These are phyloP conservation scores for Phaeophleospora eucalypticola DNA, from an alignment of 2,329 filamentous ascomycete species.

Conservation along the genomic window DNA sequence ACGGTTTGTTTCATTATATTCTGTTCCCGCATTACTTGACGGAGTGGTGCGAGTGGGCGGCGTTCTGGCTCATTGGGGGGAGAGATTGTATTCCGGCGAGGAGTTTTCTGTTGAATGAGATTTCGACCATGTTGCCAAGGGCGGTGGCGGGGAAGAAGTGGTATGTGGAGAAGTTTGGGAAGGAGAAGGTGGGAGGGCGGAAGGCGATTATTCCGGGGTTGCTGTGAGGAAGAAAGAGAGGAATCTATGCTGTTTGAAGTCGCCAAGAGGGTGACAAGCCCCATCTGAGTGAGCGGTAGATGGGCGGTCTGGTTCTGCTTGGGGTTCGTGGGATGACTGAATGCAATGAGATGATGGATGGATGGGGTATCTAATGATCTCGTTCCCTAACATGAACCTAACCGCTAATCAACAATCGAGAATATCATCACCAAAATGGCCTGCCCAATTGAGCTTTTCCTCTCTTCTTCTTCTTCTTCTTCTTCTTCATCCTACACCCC, in stretches of 20 bases:
- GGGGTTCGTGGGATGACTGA: too few species aligned
- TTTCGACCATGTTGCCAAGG: constrained; percentile 84
- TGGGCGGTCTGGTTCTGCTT: too few species aligned
- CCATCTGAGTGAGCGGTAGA: too few species aligned
- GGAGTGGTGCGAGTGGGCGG: constrained; percentile 95
- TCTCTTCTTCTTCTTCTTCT: too few species aligned
- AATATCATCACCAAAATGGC: too few species aligned
- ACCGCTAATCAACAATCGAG: too few species aligned
- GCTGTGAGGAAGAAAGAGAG: constrained; percentile 37
- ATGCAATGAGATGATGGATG: too few species aligned
- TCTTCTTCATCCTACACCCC: too few species aligned
- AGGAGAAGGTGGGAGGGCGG: constrained; percentile 68
- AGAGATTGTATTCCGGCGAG: constrained; percentile 68
- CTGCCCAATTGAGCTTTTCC: too few species aligned
- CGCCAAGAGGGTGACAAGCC: too few species aligned
- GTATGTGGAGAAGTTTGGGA: constrained; percentile 86
- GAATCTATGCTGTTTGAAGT: too few species aligned
- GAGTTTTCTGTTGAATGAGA: constrained; percentile 78
- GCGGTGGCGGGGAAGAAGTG: constrained; percentile 76
- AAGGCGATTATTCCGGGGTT: constrained; percentile 68
- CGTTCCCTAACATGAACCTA: too few species aligned
- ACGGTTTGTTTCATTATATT: constrained; percentile 75
- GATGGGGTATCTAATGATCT: not conserved
- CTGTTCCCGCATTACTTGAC: constrained; percentile 92
- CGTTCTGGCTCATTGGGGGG: constrained; percentile 73